Evolutionary conservation across 306 rosid species (phyloP).

Genomic region (Heteromeles arbutifolia): DNA sequence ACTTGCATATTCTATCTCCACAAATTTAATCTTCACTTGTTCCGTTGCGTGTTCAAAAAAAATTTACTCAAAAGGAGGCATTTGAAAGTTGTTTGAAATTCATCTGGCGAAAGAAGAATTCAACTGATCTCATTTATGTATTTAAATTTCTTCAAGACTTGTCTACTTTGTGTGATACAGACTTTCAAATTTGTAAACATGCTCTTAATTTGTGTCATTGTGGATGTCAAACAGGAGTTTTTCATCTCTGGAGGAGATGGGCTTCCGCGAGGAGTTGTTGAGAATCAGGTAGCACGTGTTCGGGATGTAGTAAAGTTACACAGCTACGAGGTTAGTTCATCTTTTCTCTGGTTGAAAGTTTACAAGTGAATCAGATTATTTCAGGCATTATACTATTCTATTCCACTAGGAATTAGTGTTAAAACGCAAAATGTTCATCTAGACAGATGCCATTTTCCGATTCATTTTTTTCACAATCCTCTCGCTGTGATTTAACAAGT

Average conservation of each 20-base stretch:
- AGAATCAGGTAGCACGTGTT: constrained; percentile 85
- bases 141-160: not conserved
- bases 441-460: not conserved
- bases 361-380: not conserved
- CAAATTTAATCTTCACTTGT: not conserved
- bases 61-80: not conserved
- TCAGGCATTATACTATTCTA: not conserved
- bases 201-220: not conserved
- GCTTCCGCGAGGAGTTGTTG: constrained; percentile 94
- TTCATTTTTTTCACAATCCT: not conserved
- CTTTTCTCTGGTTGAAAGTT: constrained; percentile 14
- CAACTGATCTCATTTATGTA: not conserved
- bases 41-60: not conserved
- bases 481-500: not conserved
- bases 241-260: constrained; percentile 99
- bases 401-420: not conserved
- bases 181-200: not conserved
- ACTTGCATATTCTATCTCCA: not conserved
- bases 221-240: constrained; percentile 54
- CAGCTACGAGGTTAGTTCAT: constrained; percentile 66
- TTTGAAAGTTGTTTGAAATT: not conserved
- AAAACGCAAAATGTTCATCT: not conserved
- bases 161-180: not conserved
- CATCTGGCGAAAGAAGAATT: not conserved
- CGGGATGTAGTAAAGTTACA: constrained; percentile 75